Conservation (phyloP, 108 stramenopile species). For the Fragilaria radians region DNA sequence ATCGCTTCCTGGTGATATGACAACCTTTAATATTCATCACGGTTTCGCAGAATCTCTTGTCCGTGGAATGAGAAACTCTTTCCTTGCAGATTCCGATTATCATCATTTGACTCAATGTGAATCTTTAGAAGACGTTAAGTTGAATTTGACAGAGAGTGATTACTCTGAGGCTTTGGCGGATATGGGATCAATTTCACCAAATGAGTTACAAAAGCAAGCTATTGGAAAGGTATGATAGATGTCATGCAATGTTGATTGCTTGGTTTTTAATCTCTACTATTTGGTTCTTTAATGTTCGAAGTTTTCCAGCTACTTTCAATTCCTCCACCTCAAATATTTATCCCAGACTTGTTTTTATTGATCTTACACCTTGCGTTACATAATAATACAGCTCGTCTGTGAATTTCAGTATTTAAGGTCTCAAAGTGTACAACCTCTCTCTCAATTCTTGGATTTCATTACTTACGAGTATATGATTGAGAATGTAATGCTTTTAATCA, state of each 20-base stretch:
- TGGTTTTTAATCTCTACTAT: no score
- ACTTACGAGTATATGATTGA: conserved; percentile 99
- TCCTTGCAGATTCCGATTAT: conserved; percentile 89
- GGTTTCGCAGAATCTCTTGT: conserved; percentile 94
- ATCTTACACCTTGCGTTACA: neutral
- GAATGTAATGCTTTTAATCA: conserved; percentile 98
- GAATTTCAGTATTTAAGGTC: conserved; percentile 97
- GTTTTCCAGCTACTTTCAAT: neutral
- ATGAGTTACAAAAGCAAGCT: conserved; percentile 75
- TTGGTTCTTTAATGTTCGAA: no score
- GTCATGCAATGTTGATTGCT: no score
- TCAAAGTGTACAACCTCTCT: conserved; percentile 93
- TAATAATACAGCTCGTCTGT: conserved; percentile 76
- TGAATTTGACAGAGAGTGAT: conserved; percentile 97
- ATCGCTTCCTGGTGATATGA: conserved; percentile 66
- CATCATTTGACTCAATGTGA: conserved; percentile 96
- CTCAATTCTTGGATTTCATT: conserved; percentile 98
- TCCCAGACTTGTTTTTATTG: no score
- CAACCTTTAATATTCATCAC: conserved; percentile 94
- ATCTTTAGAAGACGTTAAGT: conserved; percentile 90
- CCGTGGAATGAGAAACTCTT: conserved; percentile 93
- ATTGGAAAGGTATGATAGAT: conserved; percentile 85
- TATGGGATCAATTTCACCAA: conserved; percentile 66
- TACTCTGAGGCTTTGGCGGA: conserved; percentile 87
- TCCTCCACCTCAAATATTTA: neutral